Evolutionary conservation across 2,329 filamentous ascomycete genomes (phyloP).

Genomic region (Aspergillus quadrilineatus): DNA sequence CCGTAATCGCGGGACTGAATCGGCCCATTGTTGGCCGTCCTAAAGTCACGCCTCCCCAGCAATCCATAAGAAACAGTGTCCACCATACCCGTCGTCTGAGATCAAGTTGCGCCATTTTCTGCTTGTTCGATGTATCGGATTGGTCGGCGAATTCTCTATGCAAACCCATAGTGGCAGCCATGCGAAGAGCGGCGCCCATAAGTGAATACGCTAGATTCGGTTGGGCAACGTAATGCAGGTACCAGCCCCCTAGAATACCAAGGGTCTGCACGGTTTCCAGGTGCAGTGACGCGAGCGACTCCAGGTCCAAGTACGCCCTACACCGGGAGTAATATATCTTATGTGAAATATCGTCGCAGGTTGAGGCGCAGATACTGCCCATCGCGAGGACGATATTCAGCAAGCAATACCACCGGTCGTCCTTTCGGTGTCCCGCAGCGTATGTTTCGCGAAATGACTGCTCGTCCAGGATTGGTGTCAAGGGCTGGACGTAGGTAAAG

Average conservation of each 20-base stretch:
- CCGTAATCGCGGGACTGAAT: slow-evolving; percentile 67
- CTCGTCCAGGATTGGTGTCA: slow-evolving; percentile 73
- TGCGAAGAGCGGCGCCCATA: slow-evolving; percentile 68
- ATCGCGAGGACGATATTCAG: slow-evolving; percentile 76
- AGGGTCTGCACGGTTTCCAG: slow-evolving; percentile 73
- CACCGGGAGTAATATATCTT: slow-evolving; percentile 68
- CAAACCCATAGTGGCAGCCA: slow-evolving; percentile 71
- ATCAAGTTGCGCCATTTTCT: slow-evolving; percentile 56
- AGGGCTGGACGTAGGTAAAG: slow-evolving; percentile 70
- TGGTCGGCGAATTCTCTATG: slow-evolving; percentile 61
- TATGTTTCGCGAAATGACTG: slow-evolving; percentile 66
- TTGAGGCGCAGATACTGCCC: slow-evolving; percentile 68
- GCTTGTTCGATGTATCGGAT: slow-evolving; percentile 44
- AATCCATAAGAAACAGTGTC: slow-evolving; percentile 71
- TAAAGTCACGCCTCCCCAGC: slow-evolving; percentile 70
- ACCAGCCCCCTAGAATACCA: slow-evolving; percentile 70
- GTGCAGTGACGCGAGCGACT: slow-evolving; percentile 67
- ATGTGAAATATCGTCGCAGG: slow-evolving; percentile 63
- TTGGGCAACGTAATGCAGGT: slow-evolving; percentile 74
- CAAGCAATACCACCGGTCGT: slow-evolving; percentile 69
- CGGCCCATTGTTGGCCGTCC: slow-evolving; percentile 69
- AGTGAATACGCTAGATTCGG: slow-evolving; percentile 75
- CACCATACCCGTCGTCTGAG: slow-evolving; percentile 70
- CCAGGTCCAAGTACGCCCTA: slow-evolving; percentile 65
- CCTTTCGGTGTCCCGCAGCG: slow-evolving; percentile 60